These are phyloP conservation scores for Blastosporella zonata DNA, from an alignment of 1,284 basidiomycete genomes.

Conservation along the genomic window DNA sequence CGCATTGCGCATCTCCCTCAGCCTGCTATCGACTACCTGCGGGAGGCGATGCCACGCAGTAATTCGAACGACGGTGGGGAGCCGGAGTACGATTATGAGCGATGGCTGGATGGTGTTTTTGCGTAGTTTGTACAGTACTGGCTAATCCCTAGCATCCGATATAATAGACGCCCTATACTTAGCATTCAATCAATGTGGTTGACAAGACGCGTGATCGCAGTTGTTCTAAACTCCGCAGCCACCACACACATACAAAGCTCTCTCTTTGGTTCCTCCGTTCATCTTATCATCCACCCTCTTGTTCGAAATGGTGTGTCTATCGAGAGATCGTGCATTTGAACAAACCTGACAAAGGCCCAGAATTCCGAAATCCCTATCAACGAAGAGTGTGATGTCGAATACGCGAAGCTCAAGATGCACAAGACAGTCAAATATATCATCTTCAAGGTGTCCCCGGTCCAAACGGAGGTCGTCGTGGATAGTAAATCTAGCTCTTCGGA, in stretches of 20 bases:
- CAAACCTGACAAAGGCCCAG: conserved; percentile 34
- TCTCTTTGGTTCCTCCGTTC: conserved; percentile 21
- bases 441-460: conserved; percentile 66
- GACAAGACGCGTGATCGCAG: conserved; percentile 17
- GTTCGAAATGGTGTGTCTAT: conserved; percentile 18
- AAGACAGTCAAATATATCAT: conserved; percentile 90
- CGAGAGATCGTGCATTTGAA: conserved; percentile 8
- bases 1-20: conserved; percentile 82
- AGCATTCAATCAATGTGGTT: not conserved
- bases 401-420: conserved; percentile 82
- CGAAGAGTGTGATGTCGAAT: conserved; percentile 59
- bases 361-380: conserved; percentile 76
- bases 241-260: conserved; percentile 22
- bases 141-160: not conserved
- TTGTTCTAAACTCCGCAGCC: conserved; percentile 24
- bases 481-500: conserved; percentile 46
- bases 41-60: conserved; percentile 67
- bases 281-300: conserved; percentile 14
- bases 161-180: too few relatives aligned
- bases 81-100: conserved; percentile 72
- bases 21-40: conserved; percentile 80
- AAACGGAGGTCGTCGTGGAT: conserved; percentile 76
- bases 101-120: conserved; percentile 78
- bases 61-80: conserved; percentile 55
- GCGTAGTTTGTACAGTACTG: conserved; percentile 32